Base-by-base conservation (phyloP, 2,329 filamentous ascomycete species). In the Celoporthe dispersa region DNA sequence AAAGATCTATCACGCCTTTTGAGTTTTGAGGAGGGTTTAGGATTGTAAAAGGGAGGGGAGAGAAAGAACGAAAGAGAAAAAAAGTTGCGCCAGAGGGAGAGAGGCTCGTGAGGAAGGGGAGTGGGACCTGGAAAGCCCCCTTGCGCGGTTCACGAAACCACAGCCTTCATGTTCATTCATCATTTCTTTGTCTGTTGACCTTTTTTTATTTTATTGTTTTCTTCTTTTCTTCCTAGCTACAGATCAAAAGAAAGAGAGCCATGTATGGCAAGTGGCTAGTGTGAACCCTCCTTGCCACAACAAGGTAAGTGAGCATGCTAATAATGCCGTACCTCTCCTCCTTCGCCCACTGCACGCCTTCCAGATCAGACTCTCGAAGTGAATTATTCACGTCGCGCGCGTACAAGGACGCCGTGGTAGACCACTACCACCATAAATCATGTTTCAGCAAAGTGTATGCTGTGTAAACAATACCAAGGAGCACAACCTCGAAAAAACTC, bases 351-450 rank as follows among this genome's bases (percentile, higher is more conserved):
- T n/a, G 6, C 4, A 60, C n/a, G 31, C 33, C 6, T 35, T 59
- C 31, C 28, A 35, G 28, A 33, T 14, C 41, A 44, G 16, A 7
- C 41, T n/a, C 7, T 35, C 28, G 33, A 5, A 28, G 53, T 55
- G 4, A 7, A 5, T 22, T 28, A 25, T 41, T 41, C 16, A 41
- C 39, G 14, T 41, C 8, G 14, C 14, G 35, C 37, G 19, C n/a
- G n/a, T 37, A 44, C 67, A 68, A 35, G 2, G 14, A 59, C 48
- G 28, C 59, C 48, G 64, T 51, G 59, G 59, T 41, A 37, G 22
- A 11, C 44, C n/a, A 25, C 60, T 0, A 48, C 53, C 51, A 51
- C 65, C 48, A 37, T 41, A 53, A 2, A 4, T 16, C 9, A 48
- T 64, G 31, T 41, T 55, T 53, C 14, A 19, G 31, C 25, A 35